A percentile compares a stretch with the other conserved stretches of the same genome.
These are phyloP conservation scores for Colletotrichum lini DNA, from an alignment of 2,329 filamentous ascomycete genomes.

Conservation along the genomic window DNA sequence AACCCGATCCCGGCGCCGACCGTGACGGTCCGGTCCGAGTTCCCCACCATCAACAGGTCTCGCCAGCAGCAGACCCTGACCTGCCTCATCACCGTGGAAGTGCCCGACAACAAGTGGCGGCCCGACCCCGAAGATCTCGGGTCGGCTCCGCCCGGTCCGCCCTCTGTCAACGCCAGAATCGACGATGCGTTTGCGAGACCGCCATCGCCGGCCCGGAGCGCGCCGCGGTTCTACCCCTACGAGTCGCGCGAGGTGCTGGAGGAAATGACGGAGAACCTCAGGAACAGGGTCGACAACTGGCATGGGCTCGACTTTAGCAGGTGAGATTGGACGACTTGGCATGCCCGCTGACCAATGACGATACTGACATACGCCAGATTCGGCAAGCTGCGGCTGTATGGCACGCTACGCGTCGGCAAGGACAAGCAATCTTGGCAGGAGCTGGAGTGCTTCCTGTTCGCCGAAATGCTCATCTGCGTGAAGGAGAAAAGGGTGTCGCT, in stretches of 20 bases:
- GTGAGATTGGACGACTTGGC: slow-evolving; percentile 56
- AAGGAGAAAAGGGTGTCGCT: slow-evolving; percentile 89
- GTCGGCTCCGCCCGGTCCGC: slow-evolving; percentile 60
- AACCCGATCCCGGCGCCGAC: slow-evolving; percentile 92
- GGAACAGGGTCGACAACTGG: slow-evolving; percentile 96
- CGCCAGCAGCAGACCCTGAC: slow-evolving; percentile 96
- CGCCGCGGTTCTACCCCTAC: slow-evolving; percentile 76
- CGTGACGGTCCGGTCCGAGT: slow-evolving; percentile 97
- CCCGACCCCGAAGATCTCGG: slow-evolving; percentile 86
- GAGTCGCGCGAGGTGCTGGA: slow-evolving; percentile 84
- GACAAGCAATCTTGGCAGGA: slow-evolving; percentile 98
- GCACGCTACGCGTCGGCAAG: slow-evolving; percentile 93
- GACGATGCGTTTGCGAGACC: slow-evolving; percentile 70
- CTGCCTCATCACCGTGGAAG: slow-evolving; percentile 93
- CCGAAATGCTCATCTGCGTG: slow-evolving; percentile 99
- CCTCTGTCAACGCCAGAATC: slow-evolving; percentile 58
- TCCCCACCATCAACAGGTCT: slow-evolving; percentile 92
- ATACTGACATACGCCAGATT: slow-evolving; percentile 71
- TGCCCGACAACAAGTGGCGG: slow-evolving; percentile 92
- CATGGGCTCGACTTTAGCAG: slow-evolving; percentile 93
- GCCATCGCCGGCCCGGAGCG: slow-evolving; percentile 72
- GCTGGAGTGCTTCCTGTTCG: slow-evolving; percentile 95
- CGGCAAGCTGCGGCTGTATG: slow-evolving; percentile 90
- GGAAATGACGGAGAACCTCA: slow-evolving; percentile 87
- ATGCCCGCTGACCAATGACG: slow-evolving; percentile 23